Conservation (phyloP, 257 asterid species). For the Thymus mandschuricus region DNA sequence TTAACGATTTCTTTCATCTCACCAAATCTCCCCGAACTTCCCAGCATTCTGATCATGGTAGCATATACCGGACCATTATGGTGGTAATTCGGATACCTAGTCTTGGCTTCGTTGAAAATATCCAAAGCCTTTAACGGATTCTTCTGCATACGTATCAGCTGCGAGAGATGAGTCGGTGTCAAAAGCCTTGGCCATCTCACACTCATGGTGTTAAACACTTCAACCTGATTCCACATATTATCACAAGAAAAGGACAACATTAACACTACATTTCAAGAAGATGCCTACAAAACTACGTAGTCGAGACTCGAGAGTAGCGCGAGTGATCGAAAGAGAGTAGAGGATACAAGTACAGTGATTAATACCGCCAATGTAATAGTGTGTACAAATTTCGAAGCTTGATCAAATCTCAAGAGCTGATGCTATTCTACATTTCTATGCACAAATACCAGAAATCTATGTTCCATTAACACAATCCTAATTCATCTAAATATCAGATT, state of each 20-base stretch:
- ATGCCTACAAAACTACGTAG: not conserved
- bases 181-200: constrained; percentile 88
- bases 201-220: constrained; percentile 46
- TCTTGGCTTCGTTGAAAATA: constrained; percentile 67
- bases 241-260: not conserved
- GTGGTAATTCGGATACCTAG: constrained; percentile 64
- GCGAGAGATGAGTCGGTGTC: constrained; percentile 73
- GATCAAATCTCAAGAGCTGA: not conserved
- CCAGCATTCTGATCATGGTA: constrained; percentile 69
- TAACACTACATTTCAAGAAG: constrained; percentile 10
- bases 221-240: constrained; percentile 16
- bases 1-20: constrained; percentile 74
- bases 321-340: not conserved
- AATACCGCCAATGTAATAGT: not conserved
- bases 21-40: constrained; percentile 57
- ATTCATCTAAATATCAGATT: not conserved
- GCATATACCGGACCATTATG: constrained; percentile 82
- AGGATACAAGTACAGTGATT: not conserved
- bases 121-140: constrained; percentile 81
- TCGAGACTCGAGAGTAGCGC: not conserved
- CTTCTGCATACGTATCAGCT: constrained; percentile 67
- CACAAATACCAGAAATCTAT: not conserved
- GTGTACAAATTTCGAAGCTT: not conserved
- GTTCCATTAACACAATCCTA: not conserved
- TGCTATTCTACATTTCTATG: not conserved